Evolutionary conservation across 768 basidiomycete genomes (phyloP), one percentile per base, ranked within the genome.

Genomic region (Russula foetens): DNA sequence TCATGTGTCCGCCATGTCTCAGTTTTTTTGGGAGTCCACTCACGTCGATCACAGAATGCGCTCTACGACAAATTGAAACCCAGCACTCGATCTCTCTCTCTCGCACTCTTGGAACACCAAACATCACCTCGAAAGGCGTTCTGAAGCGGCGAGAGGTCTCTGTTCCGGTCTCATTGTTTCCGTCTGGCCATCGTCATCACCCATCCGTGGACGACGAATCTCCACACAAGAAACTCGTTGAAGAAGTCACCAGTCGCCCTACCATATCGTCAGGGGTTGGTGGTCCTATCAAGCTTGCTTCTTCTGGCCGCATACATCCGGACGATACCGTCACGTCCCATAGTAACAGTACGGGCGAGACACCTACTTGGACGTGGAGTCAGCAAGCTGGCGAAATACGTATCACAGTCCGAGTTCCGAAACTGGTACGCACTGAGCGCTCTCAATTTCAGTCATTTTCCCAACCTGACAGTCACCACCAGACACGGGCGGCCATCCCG

Each of bases 111-210:
- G 79, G 79, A 24, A 86, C 81, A 0, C 90, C 90, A 6, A 92
- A 92, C 71, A 88, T 92, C 54, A 72, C 79, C 3, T 83, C 84
- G 54, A 92, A 92, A 70, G 90, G 90, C n/a, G 80, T 77, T 66
- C 79, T 85, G 2, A 67, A 69, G 28, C 77, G 83, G 15, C 82
- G 88, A 35, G 79, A 77, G 14, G 83, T 83, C 1, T 69, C 75
- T 44, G 75, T 91, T 26, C 85, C 86, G 5, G 65, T 75, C 21
- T 66, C 73, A 5, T 71, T 83, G 23, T 75, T 74, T 58, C 69
- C 71, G 1, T 65, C 65, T 7, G 66, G 58, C 21, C 71, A 67
- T 58, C 64, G 56, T 7, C 62, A 68, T 45, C 66, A 57, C 55
- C 54, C 65, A 39, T 17, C 45, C 15, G 6, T 15, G 8, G 31